These are phyloP conservation scores for Emericellopsis atlantica DNA, from an alignment of 2,329 filamentous ascomycete species.

Conservation along the genomic window DNA sequence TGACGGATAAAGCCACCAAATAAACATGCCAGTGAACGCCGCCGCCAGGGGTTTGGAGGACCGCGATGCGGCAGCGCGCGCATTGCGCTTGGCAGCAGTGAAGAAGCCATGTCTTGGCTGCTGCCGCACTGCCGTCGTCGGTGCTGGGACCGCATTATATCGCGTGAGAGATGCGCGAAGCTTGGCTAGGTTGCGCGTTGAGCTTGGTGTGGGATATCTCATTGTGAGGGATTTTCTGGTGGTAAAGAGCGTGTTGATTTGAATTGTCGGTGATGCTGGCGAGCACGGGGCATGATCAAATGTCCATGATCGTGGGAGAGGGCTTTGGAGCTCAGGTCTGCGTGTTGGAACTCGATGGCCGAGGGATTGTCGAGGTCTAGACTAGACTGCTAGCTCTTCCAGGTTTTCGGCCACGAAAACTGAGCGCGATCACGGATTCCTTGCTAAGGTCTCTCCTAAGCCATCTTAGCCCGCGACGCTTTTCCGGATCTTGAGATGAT, in stretches of 20 bases:
- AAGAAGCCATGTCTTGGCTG: constrained; percentile 8
- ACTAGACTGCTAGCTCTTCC: too few species aligned
- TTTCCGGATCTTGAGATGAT: neutral
- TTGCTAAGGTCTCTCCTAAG: neutral
- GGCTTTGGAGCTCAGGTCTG: neutral
- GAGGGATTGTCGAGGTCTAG: too few species aligned
- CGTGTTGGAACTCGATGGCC: neutral
- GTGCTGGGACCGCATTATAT: constrained; percentile 1
- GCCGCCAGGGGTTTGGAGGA: constrained; percentile 5
- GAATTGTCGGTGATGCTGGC: neutral
- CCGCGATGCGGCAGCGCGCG: neutral
- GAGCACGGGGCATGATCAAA: neutral
- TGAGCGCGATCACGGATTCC: too few species aligned
- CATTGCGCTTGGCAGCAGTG: constrained; percentile 6
- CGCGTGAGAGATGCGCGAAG: neutral
- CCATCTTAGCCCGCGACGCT: neutral
- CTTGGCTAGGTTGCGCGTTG: constrained; percentile 4
- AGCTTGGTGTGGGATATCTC: constrained; percentile 4
- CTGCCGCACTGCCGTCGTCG: constrained; percentile 3
- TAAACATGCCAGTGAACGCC: constrained; percentile 21
- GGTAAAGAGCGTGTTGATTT: too few species aligned
- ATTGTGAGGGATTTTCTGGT: constrained; percentile 2
- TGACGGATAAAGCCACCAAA: constrained; percentile 30
- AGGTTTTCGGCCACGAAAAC: too few species aligned
- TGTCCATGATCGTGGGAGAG: neutral